A percentile compares a stretch with the other conserved stretches of the same genome.
Evolutionary conservation across 2,329 filamentous ascomycete species (phyloP).

Genomic region (Chaetomiaceae sp.): DNA sequence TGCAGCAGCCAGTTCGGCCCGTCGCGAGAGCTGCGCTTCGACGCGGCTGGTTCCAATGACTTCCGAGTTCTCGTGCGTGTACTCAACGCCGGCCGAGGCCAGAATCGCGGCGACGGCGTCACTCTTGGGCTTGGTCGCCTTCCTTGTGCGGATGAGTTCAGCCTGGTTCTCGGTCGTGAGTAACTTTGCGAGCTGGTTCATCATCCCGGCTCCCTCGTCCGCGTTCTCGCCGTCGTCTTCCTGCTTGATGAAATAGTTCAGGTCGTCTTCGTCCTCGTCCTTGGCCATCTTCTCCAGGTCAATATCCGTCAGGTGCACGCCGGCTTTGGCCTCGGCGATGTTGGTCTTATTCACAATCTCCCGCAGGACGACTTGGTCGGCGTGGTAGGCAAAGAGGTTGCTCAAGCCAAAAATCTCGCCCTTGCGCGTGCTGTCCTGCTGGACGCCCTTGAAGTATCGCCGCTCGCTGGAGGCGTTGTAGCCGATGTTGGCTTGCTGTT

Average conservation of each 20-base stretch:
- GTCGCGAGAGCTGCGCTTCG: constrained; percentile 77
- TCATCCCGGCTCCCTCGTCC: constrained; percentile 59
- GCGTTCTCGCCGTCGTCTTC: constrained; percentile 40
- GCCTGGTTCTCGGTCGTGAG: constrained; percentile 44
- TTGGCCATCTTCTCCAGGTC: constrained; percentile 60
- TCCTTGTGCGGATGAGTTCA: constrained; percentile 32
- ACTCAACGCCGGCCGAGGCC: constrained; percentile 80
- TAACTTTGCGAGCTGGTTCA: constrained; percentile 66
- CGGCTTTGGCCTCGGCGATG: constrained; percentile 84
- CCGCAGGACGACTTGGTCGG: constrained; percentile 73
- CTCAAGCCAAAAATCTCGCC: constrained; percentile 89
- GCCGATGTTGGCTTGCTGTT: constrained; percentile 96
- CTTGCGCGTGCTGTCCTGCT: constrained; percentile 74
- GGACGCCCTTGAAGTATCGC: constrained; percentile 91
- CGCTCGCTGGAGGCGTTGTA: constrained; percentile 90
- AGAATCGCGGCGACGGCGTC: constrained; percentile 89
- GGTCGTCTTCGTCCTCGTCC: constrained; percentile 39
- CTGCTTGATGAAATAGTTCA: constrained; percentile 40
- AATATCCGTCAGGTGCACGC: constrained; percentile 73
- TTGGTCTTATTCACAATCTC: constrained; percentile 99
- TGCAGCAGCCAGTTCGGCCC: constrained; percentile 59
- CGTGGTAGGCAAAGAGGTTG: constrained; percentile 81
- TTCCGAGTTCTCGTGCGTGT: constrained; percentile 94
- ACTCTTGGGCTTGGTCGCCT: constrained; percentile 40
- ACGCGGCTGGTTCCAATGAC: constrained; percentile 88